Evolutionary conservation across 495 filamentous ascomycete species (phyloP), one percentile per base, ranked within the genome.

Genomic region (Astrothelium subdiscretum): DNA sequence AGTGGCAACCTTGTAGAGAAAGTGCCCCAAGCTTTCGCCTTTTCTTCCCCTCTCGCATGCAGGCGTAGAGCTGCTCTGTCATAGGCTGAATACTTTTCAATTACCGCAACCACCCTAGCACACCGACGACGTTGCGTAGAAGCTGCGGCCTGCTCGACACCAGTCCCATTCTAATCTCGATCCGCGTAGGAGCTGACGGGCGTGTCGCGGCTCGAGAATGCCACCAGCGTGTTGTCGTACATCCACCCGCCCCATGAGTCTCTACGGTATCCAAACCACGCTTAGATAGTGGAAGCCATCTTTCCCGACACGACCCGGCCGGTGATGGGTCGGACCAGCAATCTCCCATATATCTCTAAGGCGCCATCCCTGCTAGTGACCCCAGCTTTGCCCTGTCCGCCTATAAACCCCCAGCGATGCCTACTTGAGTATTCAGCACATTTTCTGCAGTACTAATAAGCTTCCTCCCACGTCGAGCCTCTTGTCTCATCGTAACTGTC

Each of bases 361-460:
- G 18, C 13, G 8, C 5, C 15, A 54, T 54, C 48, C 24, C 20
- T 26, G 20, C 48, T 48, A 54, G 20, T 29, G 22, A 27, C 24
- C 24, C 11, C 20, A 20, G 48, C 20, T 8, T 15, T 29, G 20
- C 24, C 12, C 24, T 54, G 12, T 54, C 48, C 20, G 20, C 48
- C 48, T 54, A 54, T 54, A 54, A 54, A 54, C 48, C 48, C 43
- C 48, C 48, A 20, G 48, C 20, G 48, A 54, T 26, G 48, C 48
- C 48, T 54, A 54, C 48, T 54, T 27, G 48, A 54, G 48, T 29
- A 54, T 26, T 20, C 24, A 4, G 3, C 48, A 27, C 48, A 54
- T 6, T 38, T 38, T 15, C 15, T 38, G 15, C 35, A 15, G 6
- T 15, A 6, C 5, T 20, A 3, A 18, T 3, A 48, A 20, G 8